phyloP scores from a whole-genome alignment of 140 eudicot genomes.

The Erigeron philadelphicus region DNA sequence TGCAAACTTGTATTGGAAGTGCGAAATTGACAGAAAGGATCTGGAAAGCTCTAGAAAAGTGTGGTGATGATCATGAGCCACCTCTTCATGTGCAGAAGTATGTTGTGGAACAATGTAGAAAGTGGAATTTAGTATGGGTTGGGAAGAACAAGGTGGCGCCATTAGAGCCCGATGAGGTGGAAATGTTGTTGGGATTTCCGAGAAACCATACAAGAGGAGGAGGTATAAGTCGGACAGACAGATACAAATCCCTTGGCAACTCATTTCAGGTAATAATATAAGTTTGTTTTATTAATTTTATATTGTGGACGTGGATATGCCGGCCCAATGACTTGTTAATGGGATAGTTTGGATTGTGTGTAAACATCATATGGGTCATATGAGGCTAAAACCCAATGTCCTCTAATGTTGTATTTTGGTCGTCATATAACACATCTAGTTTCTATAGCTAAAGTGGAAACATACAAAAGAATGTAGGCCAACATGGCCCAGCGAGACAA shows the following conservation, averaged over 20 bases:
- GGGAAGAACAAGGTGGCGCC: constrained; percentile 87
- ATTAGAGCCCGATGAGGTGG: constrained; percentile 89
- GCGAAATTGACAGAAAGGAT: constrained; percentile 67
- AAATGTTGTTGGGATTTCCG: constrained; percentile 80
- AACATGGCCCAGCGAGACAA: not conserved
- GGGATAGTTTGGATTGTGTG: no score
- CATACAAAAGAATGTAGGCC: not conserved
- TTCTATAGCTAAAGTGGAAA: not conserved
- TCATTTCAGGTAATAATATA: constrained; percentile 66
- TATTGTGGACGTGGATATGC: no score
- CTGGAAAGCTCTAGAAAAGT: constrained; percentile 60
- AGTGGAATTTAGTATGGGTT: constrained; percentile 94
- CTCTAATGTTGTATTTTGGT: no score
- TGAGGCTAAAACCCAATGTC: no score
- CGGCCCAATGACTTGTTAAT: no score
- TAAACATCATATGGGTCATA: no score
- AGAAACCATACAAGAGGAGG: constrained; percentile 91
- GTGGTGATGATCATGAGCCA: constrained; percentile 55
- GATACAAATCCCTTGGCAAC: constrained; percentile 86
- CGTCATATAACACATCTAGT: not conserved
- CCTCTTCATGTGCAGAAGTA: constrained; percentile 52
- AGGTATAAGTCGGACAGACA: constrained; percentile 79
- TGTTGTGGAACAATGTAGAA: constrained; percentile 60
- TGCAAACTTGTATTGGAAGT: constrained; percentile 76
- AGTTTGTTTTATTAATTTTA: no score